Evolutionary conservation across 495 filamentous ascomycete species (phyloP).

Genomic region (Podospora fimiseda): DNA sequence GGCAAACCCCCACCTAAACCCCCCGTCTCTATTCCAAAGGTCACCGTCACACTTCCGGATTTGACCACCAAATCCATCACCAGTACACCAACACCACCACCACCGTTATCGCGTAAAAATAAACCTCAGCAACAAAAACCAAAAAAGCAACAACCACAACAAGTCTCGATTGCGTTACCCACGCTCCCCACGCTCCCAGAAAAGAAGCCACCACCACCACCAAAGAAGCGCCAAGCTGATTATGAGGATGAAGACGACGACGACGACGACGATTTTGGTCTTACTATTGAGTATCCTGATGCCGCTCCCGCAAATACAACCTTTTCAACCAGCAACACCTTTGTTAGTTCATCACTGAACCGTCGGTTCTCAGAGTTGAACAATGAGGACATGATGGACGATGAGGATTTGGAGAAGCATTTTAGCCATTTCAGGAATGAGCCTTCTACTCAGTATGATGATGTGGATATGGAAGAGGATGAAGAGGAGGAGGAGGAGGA

Average conservation of each 20-base stretch:
- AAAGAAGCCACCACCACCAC: constrained; percentile 19
- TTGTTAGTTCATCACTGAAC: neutral
- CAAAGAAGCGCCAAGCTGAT: constrained; percentile 23
- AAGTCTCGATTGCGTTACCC: too few relatives aligned
- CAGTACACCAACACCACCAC: constrained; percentile 6
- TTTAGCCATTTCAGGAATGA: neutral
- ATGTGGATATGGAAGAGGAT: constrained; percentile 6
- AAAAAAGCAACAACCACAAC: constrained; percentile 4
- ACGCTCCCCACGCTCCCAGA: constrained; percentile 14
- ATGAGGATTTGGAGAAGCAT: neutral
- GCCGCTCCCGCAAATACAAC: neutral
- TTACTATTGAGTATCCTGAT: constrained; percentile 5
- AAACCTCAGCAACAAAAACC: constrained; percentile 3
- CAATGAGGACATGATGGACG: neutral
- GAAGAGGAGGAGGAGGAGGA: constrained; percentile 8
- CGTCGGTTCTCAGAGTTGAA: constrained; percentile 1
- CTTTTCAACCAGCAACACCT: neutral
- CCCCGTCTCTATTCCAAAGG: too few relatives aligned
- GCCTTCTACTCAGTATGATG: neutral
- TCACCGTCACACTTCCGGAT: constrained; percentile 20
- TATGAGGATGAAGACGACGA: constrained; percentile 33
- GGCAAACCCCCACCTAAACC: too few relatives aligned
- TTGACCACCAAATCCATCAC: neutral
- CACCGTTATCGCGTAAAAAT: neutral
- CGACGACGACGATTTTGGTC: constrained; percentile 22